Evolutionary conservation across 805 yeast species (phyloP), one percentile per base, ranked within the genome.

Genomic region (Candida ascalaphidarum): DNA sequence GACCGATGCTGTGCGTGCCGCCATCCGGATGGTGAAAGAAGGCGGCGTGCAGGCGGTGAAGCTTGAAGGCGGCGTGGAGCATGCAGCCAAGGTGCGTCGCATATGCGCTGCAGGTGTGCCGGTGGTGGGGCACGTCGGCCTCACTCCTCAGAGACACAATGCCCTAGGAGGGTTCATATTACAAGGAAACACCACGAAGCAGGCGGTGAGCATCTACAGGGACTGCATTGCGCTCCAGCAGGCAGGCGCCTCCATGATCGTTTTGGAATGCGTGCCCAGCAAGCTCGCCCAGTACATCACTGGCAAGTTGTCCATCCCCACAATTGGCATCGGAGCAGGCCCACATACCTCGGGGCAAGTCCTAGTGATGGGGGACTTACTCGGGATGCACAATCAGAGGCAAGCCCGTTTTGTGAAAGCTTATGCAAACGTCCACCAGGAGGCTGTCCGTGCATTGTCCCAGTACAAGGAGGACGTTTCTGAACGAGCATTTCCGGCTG

Each of bases 261-360:
- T 89, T 2, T 49, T 89, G 3, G 98, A 89, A 44, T 94, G 96
- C 28, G 71, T 89, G 4, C 98, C 98, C 1, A 72, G 71, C 31
- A 68, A 67, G 32, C 55, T 92, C 9, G 89, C 89, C 0, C 50
- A 61, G 24, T 58, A 61, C 31, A 73, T 92, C 17, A 81, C 96
- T 0, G 48, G 62, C 2, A 57, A 61, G 10, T 49, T 86, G 18
- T 28, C 48, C 1, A 63, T 89, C 1, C 96, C 97, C 0, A 82
- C 94, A 1, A 86, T 89, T 39, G 98, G 98, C 3, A 89, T 89
- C 27, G 98, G 98, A 4, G 96, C 97, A 0, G 97, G 98, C 1
- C 71, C 75, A 14, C 58, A 58, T 7, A 79, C 89, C 7, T 72
- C 82, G 20, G 97, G 95, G 0, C 97, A 92, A 52, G 95, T 89